Evolutionary conservation across 1,139 yeast genomes (phyloP).

Genomic region (Dujonia santamariae): DNA sequence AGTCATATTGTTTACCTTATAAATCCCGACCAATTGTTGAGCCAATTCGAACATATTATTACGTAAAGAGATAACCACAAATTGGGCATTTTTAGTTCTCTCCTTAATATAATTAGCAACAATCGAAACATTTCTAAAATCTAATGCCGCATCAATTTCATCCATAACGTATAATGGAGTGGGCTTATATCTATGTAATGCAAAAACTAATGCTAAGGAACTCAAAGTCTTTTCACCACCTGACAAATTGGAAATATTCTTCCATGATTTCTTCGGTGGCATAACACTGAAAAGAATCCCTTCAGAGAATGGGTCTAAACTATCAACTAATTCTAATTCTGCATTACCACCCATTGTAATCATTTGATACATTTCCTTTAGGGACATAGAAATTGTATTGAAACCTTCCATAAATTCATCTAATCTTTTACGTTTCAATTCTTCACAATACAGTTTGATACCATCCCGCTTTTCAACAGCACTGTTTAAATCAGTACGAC

Average conservation of each 20-base stretch:
- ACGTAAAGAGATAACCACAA: slow-evolving; percentile 89
- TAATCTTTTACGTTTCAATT: slow-evolving; percentile 66
- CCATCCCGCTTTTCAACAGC: slow-evolving; percentile 69
- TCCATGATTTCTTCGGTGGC: slow-evolving; percentile 99
- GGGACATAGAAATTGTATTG: slow-evolving; percentile 76
- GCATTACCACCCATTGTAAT: slow-evolving; percentile 99
- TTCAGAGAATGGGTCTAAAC: slow-evolving; percentile 96
- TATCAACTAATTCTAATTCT: slow-evolving; percentile 90
- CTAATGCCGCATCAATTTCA: slow-evolving; percentile 98
- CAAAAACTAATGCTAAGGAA: slow-evolving; percentile 93
- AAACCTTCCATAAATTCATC: slow-evolving; percentile 95
- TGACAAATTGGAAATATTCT: slow-evolving; percentile 87
- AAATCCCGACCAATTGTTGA: slow-evolving; percentile 90
- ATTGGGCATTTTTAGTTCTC: slow-evolving; percentile 93
- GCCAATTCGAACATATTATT: slow-evolving; percentile 98
- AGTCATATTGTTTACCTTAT: slow-evolving; percentile 90
- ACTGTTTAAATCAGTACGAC: slow-evolving; percentile 63
- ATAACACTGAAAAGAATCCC: slow-evolving; percentile 95
- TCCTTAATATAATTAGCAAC: slow-evolving; percentile 97
- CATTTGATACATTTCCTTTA: slow-evolving; percentile 97
- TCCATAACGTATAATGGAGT: slow-evolving; percentile 99
- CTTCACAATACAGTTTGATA: slow-evolving; percentile 62
- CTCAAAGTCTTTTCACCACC: slow-evolving; percentile 98
- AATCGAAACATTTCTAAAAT: slow-evolving; percentile 93
- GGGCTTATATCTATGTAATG: slow-evolving; percentile 93